Percentiles rank a stretch among this genome's conserved stretches.
Conservation (phyloP, 1,284 basidiomycete species). For the Fistulinella staudtii region DNA sequence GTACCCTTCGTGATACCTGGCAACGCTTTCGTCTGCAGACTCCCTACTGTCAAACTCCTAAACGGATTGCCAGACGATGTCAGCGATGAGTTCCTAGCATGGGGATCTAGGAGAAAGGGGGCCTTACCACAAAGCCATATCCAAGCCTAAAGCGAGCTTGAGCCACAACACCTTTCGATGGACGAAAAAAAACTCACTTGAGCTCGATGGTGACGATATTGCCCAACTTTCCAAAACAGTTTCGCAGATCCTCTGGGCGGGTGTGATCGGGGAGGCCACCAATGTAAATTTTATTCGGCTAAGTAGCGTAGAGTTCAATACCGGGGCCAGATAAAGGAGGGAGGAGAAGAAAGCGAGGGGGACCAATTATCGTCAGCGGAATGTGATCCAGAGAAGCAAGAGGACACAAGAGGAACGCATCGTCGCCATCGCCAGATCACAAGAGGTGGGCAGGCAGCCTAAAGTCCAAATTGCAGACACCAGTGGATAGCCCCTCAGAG, state of each 20-base stretch:
- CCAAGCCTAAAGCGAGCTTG: constrained; percentile 46
- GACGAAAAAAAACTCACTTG: constrained; percentile 54
- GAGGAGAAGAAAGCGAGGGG: constrained; percentile 42
- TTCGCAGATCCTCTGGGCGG: constrained; percentile 75
- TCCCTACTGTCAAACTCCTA: constrained; percentile 79
- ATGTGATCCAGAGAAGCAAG: constrained; percentile 23
- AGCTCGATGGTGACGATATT: constrained; percentile 71
- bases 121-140: constrained; percentile 79
- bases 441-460: constrained; percentile 15
- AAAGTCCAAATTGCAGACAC: constrained; percentile 13
- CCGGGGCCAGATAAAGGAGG: constrained; percentile 40
- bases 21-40: constrained; percentile 79
- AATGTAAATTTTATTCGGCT: constrained; percentile 88
- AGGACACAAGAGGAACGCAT: constrained; percentile 14
- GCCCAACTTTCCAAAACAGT: constrained; percentile 83
- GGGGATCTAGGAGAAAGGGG: neutral
- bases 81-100: neutral
- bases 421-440: constrained; percentile 14
- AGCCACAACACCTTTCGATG: constrained; percentile 2
- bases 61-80: neutral
- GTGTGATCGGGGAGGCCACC: constrained; percentile 83
- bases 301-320: constrained; percentile 64
- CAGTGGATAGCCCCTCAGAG: constrained; percentile 19
- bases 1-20: constrained; percentile 79
- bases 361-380: constrained; percentile 26